Conservation (phyloP, 2,329 filamentous ascomycete genomes). For the Alternaria hordeiaustralica region DNA sequence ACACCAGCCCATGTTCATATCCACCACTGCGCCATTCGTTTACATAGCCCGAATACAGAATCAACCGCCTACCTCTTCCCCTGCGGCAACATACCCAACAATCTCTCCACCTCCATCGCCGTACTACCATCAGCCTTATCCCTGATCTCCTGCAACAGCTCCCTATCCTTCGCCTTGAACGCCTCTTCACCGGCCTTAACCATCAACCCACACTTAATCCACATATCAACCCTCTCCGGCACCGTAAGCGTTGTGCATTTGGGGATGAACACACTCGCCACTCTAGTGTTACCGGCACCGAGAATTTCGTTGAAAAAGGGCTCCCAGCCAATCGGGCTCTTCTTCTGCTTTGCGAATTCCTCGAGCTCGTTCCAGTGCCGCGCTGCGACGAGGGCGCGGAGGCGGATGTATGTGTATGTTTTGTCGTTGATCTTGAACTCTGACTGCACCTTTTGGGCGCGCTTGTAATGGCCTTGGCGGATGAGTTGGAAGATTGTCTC, state of each 20-base stretch:
- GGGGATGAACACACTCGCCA: slow-evolving; percentile 82
- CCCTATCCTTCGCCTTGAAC: slow-evolving; percentile 77
- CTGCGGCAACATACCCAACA: slow-evolving; percentile 62
- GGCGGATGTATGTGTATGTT: slow-evolving; percentile 83
- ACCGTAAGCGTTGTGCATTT: slow-evolving; percentile 79
- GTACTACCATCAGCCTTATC: slow-evolving; percentile 74
- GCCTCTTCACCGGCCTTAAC: slow-evolving; percentile 92
- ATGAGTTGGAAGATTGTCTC: slow-evolving; percentile 92
- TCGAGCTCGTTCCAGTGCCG: slow-evolving; percentile 93
- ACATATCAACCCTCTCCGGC: slow-evolving; percentile 84
- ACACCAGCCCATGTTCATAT: background rate
- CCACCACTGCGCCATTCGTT: background rate
- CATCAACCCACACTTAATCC: slow-evolving; percentile 91
- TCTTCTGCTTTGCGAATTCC: slow-evolving; percentile 77
- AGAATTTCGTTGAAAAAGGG: slow-evolving; percentile 92
- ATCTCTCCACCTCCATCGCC: slow-evolving; percentile 79
- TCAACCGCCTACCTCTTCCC: slow-evolving; percentile 8
- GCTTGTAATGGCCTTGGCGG: slow-evolving; percentile 78
- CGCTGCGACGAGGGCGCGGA: slow-evolving; percentile 87
- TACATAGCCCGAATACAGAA: too few species aligned
- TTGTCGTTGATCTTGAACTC: slow-evolving; percentile 95
- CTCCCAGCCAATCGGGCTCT: slow-evolving; percentile 96
- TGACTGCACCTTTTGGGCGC: slow-evolving; percentile 84
- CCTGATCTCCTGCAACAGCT: slow-evolving; percentile 74
- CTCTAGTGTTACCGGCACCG: slow-evolving; percentile 85